Percentiles rank a stretch among this genome's conserved stretches.
phyloP scores from a whole-genome alignment of 176 grass and related monocot species.

The Panicum miliaceum region DNA sequence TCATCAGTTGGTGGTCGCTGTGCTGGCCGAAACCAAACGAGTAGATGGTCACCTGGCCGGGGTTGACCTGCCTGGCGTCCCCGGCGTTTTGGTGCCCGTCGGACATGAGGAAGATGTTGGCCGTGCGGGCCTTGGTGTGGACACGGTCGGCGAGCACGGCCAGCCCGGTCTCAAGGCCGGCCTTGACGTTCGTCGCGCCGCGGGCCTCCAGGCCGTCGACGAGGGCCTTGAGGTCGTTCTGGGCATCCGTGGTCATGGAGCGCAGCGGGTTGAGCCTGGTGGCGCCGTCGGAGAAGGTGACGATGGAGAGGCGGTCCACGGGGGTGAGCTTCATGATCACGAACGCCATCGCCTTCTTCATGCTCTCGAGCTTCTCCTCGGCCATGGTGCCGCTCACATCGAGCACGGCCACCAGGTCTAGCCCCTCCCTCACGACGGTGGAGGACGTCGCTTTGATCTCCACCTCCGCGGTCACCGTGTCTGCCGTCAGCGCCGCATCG shows the following conservation, averaged over 20 bases:
- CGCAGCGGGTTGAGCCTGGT: conserved; percentile 3
- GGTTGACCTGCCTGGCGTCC: background rate
- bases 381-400: background rate
- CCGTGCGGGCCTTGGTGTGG: background rate
- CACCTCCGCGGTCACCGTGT: conserved; percentile 7
- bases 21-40: background rate
- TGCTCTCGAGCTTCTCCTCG: background rate
- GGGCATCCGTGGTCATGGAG: background rate
- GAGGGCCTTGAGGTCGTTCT: background rate
- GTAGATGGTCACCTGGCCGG: background rate
- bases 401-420: conserved; percentile 26
- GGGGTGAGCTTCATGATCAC: conserved; percentile 25
- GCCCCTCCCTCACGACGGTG: background rate
- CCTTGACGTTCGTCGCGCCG: background rate
- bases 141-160: background rate
- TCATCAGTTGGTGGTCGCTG: background rate
- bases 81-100: background rate
- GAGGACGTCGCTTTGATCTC: conserved; percentile 14
- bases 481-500: background rate
- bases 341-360: conserved; percentile 19
- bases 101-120: conserved; percentile 28
- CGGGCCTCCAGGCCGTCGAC: background rate
- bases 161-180: background rate
- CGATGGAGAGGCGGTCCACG: conserved; percentile 37
- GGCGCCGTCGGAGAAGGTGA: background rate